Conservation (phyloP, 352 stramenopile species). For the Phytophthora kernoviae region DNA sequence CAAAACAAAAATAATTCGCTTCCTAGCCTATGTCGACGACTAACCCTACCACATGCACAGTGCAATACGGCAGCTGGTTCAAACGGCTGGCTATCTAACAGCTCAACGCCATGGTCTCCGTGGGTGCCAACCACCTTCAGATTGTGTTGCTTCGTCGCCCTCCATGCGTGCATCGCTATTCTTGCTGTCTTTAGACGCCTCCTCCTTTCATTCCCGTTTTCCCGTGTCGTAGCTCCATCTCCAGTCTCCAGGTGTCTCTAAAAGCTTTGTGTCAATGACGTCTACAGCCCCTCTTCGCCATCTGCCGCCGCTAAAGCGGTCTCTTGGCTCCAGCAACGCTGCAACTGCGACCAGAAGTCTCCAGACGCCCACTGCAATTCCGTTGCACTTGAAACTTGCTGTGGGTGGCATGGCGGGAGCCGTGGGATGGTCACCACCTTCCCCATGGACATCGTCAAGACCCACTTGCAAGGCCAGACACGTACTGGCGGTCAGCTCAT, state of each 20-base stretch:
- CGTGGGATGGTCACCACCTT: constrained; percentile 88
- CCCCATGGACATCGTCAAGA: constrained; percentile 95
- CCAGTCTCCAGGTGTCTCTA: constrained; percentile 3
- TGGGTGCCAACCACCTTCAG: neutral
- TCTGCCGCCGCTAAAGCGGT: constrained; percentile 22
- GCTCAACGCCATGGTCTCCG: neutral
- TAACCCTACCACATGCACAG: constrained; percentile 3
- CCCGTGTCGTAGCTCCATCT: constrained; percentile 17
- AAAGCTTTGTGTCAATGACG: constrained; percentile 16
- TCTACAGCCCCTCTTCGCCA: constrained; percentile 20
- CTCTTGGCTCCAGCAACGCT: constrained; percentile 14
- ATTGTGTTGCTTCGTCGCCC: neutral
- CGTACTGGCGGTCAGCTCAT: constrained; percentile 36
- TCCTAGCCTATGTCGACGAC: no score
- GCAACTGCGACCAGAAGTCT: constrained; percentile 14
- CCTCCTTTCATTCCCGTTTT: constrained; percentile 32
- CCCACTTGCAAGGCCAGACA: constrained; percentile 86
- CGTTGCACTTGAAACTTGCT: constrained; percentile 83
- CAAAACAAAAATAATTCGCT: no score
- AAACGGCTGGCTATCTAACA: constrained; percentile 21
- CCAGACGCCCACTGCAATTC: constrained; percentile 43
- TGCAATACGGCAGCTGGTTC: neutral
- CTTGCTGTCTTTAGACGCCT: constrained; percentile 6
- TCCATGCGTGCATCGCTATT: constrained; percentile 5
- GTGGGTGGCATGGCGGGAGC: constrained; percentile 87